Conservation (phyloP, 2,329 filamentous ascomycete genomes). For the Penicillium paneum region DNA sequence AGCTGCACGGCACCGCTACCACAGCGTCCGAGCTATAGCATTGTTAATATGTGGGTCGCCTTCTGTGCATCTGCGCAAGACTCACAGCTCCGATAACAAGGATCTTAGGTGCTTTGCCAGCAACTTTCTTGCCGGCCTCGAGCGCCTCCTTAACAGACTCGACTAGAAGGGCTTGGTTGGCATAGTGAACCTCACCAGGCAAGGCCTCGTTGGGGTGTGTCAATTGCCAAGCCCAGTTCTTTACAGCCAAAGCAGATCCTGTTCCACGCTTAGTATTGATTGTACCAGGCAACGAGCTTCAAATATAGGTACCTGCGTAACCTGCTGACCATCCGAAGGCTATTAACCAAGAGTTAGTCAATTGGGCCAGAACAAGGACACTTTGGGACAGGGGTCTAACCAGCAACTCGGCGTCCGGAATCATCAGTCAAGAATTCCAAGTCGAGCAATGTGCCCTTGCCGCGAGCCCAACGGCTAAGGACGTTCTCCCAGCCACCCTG, state of each 20-base stretch:
- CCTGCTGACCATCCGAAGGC: conserved; percentile 66
- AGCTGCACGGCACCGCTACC: conserved; percentile 80
- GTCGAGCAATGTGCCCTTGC: conserved; percentile 74
- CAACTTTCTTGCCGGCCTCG: conserved; percentile 62
- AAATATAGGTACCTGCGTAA: conserved; percentile 54
- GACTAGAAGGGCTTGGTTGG: conserved; percentile 71
- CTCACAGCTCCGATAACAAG: conserved; percentile 75
- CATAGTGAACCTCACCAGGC: conserved; percentile 55
- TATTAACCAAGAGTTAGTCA: conserved; percentile 10
- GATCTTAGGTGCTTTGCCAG: conserved; percentile 66
- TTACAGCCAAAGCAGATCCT: conserved; percentile 68
- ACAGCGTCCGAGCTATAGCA: conserved; percentile 56
- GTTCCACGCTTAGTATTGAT: conserved; percentile 8
- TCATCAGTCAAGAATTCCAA: conserved; percentile 81
- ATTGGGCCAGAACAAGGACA: not conserved
- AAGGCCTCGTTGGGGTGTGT: conserved; percentile 65
- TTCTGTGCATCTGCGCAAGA: not conserved
- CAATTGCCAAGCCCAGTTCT: conserved; percentile 82
- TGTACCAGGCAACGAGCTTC: not conserved
- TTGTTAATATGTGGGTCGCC: conserved; percentile 10
- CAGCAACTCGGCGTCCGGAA: conserved; percentile 56
- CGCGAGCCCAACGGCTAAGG: conserved; percentile 73
- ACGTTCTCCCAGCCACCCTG: conserved; percentile 77
- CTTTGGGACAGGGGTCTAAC: conserved; percentile 18
- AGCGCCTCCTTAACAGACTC: conserved; percentile 70